These are phyloP conservation scores for Epichloe scottii DNA, from an alignment of 2,329 filamentous ascomycete species.

Conservation along the genomic window DNA sequence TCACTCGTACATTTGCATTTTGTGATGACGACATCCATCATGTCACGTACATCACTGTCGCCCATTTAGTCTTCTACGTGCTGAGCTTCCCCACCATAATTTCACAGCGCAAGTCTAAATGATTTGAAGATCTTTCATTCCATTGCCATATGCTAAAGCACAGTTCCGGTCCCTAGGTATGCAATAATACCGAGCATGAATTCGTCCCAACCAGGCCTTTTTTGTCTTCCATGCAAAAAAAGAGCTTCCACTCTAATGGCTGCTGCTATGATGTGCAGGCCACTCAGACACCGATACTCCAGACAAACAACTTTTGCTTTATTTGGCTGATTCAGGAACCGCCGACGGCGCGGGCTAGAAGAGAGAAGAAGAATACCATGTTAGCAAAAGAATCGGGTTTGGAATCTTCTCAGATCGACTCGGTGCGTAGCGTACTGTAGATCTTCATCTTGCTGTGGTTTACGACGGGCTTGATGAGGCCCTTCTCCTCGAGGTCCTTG, in stretches of 20 bases:
- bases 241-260: conserved; percentile 22
- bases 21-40: no score
- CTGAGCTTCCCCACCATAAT: no score
- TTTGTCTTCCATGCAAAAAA: conserved; percentile 17
- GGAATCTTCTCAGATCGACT: neutral
- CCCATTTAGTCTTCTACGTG: no score
- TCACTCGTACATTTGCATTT: no score
- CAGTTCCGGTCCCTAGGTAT: conserved; percentile 23
- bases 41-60: no score
- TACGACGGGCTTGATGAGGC: conserved; percentile 95
- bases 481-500: conserved; percentile 91
- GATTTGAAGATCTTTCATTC: conserved; percentile 21
- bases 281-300: conserved; percentile 27
- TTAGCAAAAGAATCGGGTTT: neutral
- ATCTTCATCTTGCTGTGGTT: conserved; percentile 96
- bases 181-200: conserved; percentile 28
- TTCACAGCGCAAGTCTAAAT: no score
- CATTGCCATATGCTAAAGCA: conserved; percentile 26
- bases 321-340: conserved; percentile 29
- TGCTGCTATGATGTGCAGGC: conserved; percentile 21
- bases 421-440: conserved; percentile 57
- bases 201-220: conserved; percentile 26
- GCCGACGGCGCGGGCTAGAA: conserved; percentile 47
- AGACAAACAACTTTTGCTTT: conserved; percentile 20
- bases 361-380: conserved; percentile 15